Conservation (phyloP, 495 filamentous ascomycete species). For the Ascobolus immersus region DNA sequence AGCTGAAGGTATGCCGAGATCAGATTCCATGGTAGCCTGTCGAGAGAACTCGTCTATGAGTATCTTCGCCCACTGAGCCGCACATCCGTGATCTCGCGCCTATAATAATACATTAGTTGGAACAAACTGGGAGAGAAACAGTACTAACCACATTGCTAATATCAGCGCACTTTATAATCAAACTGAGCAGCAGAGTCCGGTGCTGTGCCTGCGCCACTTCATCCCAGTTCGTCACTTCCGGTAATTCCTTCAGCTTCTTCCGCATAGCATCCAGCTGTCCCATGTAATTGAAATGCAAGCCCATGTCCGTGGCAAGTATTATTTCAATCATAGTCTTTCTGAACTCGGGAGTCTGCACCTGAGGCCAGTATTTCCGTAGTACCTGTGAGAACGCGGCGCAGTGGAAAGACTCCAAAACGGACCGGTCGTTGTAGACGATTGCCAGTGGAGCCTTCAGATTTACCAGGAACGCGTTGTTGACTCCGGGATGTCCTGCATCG, state of each 20-base stretch:
- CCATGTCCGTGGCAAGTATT: conserved; percentile 93
- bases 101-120: conserved; percentile 15
- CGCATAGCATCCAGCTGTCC: conserved; percentile 50
- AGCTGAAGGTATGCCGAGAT: conserved; percentile 63
- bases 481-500: conserved; percentile 89
- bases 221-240: conserved; percentile 41
- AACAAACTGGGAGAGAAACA: conserved; percentile 1
- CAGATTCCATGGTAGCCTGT: conserved; percentile 73
- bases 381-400: conserved; percentile 95
- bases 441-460: conserved; percentile 81
- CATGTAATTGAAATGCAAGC: conserved; percentile 90
- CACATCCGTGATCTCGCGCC: conserved; percentile 61
- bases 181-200: conserved; percentile 51
- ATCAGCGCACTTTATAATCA: conserved; percentile 93
- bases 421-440: conserved; percentile 94
- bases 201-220: conserved; percentile 41
- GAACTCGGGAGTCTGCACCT: conserved; percentile 42
- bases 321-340: conserved; percentile 80
- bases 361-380: conserved; percentile 73
- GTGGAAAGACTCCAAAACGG: conserved; percentile 90
- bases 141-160: conserved; percentile 82
- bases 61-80: conserved; percentile 66
- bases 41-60: conserved; percentile 82
- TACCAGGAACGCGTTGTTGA: conserved; percentile 90
- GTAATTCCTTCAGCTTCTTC: conserved; percentile 39